Percentiles rank a stretch among this genome's conserved stretches.
These are phyloP conservation scores for Laburnicola sp. DNA, from an alignment of 2,329 filamentous ascomycete species.

Conservation along the genomic window DNA sequence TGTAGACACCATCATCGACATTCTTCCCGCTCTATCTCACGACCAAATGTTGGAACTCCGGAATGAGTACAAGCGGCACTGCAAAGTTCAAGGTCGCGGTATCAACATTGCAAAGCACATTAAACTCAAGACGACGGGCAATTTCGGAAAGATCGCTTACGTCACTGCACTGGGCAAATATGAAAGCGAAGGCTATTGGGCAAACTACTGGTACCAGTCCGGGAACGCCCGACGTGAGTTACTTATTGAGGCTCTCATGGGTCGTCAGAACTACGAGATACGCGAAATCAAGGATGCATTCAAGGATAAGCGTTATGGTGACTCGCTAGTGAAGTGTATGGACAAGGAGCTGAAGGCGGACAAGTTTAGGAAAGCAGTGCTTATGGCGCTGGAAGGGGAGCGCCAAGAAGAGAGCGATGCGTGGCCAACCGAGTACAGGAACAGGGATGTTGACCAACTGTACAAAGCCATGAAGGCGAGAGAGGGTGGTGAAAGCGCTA, in stretches of 20 bases:
- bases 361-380: slow-evolving; percentile 88
- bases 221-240: slow-evolving; percentile 83
- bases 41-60: slow-evolving; percentile 86
- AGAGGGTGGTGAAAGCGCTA: slow-evolving; percentile 82
- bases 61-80: slow-evolving; percentile 85
- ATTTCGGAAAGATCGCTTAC: slow-evolving; percentile 89
- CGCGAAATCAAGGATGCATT: slow-evolving; percentile 84
- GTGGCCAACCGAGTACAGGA: slow-evolving; percentile 59
- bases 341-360: slow-evolving; percentile 90
- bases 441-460: slow-evolving; percentile 71
- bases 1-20: slow-evolving; percentile 75
- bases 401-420: slow-evolving; percentile 78
- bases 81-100: slow-evolving; percentile 78
- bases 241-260: slow-evolving; percentile 91
- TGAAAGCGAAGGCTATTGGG: slow-evolving; percentile 96
- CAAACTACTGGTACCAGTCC: slow-evolving; percentile 95
- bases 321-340: slow-evolving; percentile 83
- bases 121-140: slow-evolving; percentile 74
- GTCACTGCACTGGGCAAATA: slow-evolving; percentile 85
- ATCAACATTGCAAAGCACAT: slow-evolving; percentile 88
- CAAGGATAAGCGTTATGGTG: slow-evolving; percentile 85
- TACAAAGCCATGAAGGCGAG: slow-evolving; percentile 68
- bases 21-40: slow-evolving; percentile 80
- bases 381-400: slow-evolving; percentile 79
- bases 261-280: slow-evolving; percentile 85